These are phyloP conservation scores for Lumnitzera racemosa DNA, from an alignment of 345 rosid genomes.

Conservation along the genomic window DNA sequence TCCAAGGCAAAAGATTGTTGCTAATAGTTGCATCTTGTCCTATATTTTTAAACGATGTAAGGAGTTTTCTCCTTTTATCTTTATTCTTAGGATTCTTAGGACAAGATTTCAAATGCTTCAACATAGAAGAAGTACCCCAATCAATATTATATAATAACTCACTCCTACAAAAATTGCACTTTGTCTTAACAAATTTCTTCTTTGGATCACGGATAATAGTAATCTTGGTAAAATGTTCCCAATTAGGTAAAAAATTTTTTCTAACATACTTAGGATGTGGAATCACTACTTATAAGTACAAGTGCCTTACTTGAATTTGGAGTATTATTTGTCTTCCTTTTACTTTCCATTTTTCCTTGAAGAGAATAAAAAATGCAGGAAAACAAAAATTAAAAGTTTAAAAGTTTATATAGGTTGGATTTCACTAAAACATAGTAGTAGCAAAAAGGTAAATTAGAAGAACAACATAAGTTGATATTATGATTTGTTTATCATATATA, in stretches of 20 bases:
- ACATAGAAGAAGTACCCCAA: neutral
- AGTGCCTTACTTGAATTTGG: no score
- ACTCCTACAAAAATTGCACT: neutral
- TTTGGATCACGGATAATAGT: neutral
- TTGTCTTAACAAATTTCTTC: neutral
- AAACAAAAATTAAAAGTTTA: no score
- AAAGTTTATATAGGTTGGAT: no score
- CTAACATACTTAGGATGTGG: no score
- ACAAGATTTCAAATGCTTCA: neutral
- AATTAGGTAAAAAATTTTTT: neutral
- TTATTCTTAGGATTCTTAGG: neutral
- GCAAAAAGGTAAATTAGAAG: no score
- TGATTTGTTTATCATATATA: no score
- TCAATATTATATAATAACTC: neutral
- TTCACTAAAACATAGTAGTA: no score
- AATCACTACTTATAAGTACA: no score
- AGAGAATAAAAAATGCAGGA: no score
- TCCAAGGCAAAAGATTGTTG: neutral
- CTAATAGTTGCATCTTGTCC: neutral
- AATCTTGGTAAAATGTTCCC: neutral
- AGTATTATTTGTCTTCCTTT: no score
- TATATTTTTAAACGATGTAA: neutral
- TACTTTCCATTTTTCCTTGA: no score
- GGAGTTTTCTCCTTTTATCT: neutral
- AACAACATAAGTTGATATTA: no score